Conservation (phyloP, 163 green algal species). For the Coccomyxa subellipsoidea region DNA sequence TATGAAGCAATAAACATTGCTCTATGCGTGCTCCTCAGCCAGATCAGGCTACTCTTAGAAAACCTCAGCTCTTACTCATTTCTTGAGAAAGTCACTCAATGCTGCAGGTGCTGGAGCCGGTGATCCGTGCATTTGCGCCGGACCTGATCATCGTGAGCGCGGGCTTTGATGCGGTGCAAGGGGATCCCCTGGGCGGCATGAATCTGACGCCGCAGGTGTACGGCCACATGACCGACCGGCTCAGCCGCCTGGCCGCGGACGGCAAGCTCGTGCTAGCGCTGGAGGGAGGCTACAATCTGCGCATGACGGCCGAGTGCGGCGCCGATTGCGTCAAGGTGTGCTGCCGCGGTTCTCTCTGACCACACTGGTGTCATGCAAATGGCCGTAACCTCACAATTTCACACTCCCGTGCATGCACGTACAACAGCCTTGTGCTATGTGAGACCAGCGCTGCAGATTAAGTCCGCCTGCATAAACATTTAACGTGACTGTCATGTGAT, state of each 20-base stretch:
- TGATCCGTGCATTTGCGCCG: slow-evolving; percentile 56
- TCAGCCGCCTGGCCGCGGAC: slow-evolving; percentile 25
- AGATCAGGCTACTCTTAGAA: too few relatives aligned
- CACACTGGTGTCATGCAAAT: too few relatives aligned
- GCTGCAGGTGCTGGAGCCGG: slow-evolving; percentile 49
- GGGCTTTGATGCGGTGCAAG: slow-evolving; percentile 79
- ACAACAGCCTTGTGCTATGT: too few relatives aligned
- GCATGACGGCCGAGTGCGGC: slow-evolving; percentile 42
- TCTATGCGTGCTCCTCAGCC: too few relatives aligned
- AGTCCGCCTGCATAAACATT: too few relatives aligned
- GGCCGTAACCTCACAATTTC: too few relatives aligned
- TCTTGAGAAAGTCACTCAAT: neutral
- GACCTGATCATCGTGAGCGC: slow-evolving; percentile 77
- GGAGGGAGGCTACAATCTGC: slow-evolving; percentile 65
- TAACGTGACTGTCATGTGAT: too few relatives aligned
- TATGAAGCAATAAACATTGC: too few relatives aligned
- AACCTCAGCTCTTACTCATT: too few relatives aligned
- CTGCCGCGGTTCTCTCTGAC: too few relatives aligned
- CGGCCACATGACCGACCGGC: slow-evolving; percentile 42
- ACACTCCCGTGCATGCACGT: too few relatives aligned
- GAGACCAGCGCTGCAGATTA: too few relatives aligned
- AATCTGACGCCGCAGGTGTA: neutral
- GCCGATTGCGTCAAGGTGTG: slow-evolving; percentile 32
- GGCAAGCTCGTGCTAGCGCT: slow-evolving; percentile 57
- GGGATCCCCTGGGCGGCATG: slow-evolving; percentile 47